These are phyloP conservation scores for Globisporangium yorkense DNA, from an alignment of 352 stramenopile genomes.

Conservation along the genomic window DNA sequence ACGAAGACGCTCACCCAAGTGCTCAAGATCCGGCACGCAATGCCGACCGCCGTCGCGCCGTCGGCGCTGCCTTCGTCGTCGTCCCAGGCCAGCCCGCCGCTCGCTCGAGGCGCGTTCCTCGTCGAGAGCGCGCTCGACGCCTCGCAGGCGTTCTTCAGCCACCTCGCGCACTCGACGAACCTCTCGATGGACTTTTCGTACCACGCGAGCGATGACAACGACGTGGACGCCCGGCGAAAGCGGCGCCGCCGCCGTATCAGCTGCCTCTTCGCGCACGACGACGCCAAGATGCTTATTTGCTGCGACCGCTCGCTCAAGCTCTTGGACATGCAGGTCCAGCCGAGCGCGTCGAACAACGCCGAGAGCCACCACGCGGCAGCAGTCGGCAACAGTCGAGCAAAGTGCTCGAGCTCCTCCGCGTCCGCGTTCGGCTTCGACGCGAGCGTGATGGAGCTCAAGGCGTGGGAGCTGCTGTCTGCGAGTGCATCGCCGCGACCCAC, in stretches of 20 bases:
- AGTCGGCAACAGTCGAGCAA: slow-evolving; percentile 7
- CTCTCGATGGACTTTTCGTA: slow-evolving; percentile 49
- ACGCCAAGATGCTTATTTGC: slow-evolving; percentile 57
- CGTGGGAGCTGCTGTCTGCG: slow-evolving; percentile 40
- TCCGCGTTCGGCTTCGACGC: slow-evolving; percentile 63
- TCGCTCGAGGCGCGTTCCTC: slow-evolving; percentile 14
- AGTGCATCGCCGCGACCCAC: slow-evolving; percentile 19
- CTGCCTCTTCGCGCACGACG: slow-evolving; percentile 61
- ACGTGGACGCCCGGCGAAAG: slow-evolving; percentile 38
- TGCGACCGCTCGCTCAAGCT: slow-evolving; percentile 60
- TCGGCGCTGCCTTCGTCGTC: slow-evolving; percentile 13
- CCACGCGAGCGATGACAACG: slow-evolving; percentile 52
- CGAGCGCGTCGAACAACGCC: background rate
- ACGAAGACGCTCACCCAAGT: slow-evolving; percentile 62
- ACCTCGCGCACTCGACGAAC: slow-evolving; percentile 54
- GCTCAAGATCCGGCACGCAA: slow-evolving; percentile 65
- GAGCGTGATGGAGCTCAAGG: slow-evolving; percentile 51
- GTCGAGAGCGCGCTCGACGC: slow-evolving; percentile 61
- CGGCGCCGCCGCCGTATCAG: slow-evolving; percentile 49
- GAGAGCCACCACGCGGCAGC: background rate
- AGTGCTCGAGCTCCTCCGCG: slow-evolving; percentile 28
- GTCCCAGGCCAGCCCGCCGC: slow-evolving; percentile 23
- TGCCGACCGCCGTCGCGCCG: slow-evolving; percentile 23
- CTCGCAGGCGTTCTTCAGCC: slow-evolving; percentile 61
- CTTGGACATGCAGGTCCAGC: slow-evolving; percentile 40